Evolutionary conservation across 2,329 filamentous ascomycete genomes (phyloP), one percentile per base, ranked within the genome.

Genomic region (Pseudocercospora cruenta): DNA sequence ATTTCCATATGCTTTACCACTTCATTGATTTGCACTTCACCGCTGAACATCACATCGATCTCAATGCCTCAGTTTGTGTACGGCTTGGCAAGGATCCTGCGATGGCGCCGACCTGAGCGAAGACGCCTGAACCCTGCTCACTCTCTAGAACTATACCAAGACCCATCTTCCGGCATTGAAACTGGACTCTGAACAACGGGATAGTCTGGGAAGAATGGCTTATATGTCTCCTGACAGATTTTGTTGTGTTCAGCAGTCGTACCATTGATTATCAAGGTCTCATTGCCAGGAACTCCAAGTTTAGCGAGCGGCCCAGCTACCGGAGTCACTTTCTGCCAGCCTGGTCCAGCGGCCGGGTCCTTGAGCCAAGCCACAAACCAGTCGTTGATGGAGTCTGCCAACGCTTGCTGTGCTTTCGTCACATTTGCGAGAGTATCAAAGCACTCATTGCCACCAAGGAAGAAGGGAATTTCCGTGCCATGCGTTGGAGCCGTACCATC

Each of bases 341-440:
- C 62, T 24, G 55, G 55, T 6, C 62, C 62, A 24, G 43, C 62
- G 19, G 24, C 43, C 26, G 55, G 62, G 10, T 59, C 31, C 28
- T 60, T 64, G 14, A 64, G 33, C 54, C 62, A 64, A 26, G 22
- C 43, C 39, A 64, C 62, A 51, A 64, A 60, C 62, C 62, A 64
- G 22, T 49, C 62, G 45, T 60, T n/a, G 14, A 54, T 43, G 16
- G 14, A 31, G n/a, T 64, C 62, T 51, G 62, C 62, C 45, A 60
- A 22, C 26, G 14, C 47, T 31, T 64, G 62, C 55, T 64, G 43
- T 16, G 43, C 26, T 12, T 16, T n/a, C 6, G 55, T 64, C 22
- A 64, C 43, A 43, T 64, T 60, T 39, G 14, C 22, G 22, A 60
- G 24, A 22, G 31, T 53, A 14, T 59, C 55, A 26, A 64, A 64